phyloP scores from a whole-genome alignment of 1,284 basidiomycete genomes.

The Malassezia nana region DNA sequence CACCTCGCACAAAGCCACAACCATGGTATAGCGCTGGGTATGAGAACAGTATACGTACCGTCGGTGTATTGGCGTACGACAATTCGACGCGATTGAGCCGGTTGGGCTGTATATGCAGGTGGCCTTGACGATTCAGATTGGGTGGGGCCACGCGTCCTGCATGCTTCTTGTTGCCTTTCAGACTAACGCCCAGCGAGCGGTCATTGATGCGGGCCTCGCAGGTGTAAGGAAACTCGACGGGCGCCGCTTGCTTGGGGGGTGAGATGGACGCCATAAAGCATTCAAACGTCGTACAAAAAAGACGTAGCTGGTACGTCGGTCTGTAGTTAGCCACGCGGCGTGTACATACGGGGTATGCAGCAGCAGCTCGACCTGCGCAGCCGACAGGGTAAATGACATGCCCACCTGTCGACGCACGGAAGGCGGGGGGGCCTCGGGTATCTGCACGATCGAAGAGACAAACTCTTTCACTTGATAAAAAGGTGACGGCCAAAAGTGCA shows the following conservation, averaged over 20 bases:
- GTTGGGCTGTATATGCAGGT: slow-evolving; percentile 12
- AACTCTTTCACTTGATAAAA: slow-evolving; percentile 37
- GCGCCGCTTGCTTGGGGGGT: slow-evolving; percentile 10
- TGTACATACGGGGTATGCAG: slow-evolving; percentile 7
- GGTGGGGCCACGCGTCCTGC: slow-evolving; percentile 37
- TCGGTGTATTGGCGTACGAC: slow-evolving; percentile 31
- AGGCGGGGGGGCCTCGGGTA: slow-evolving; percentile 28
- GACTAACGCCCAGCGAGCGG: slow-evolving; percentile 22
- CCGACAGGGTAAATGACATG: slow-evolving; percentile 22
- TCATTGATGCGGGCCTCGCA: slow-evolving; percentile 40
- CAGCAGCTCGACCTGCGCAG: slow-evolving; percentile 23
- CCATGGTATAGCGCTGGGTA: slow-evolving; percentile 20
- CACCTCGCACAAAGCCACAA: slow-evolving; percentile 30
- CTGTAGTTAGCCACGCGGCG: neutral
- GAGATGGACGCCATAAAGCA: slow-evolving; percentile 25
- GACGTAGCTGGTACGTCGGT: slow-evolving; percentile 22
- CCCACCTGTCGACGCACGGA: slow-evolving; percentile 24
- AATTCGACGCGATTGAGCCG: slow-evolving; percentile 35
- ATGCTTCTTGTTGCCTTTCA: slow-evolving; percentile 41
- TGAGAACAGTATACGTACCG: slow-evolving; percentile 1
- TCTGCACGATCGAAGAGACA: slow-evolving; percentile 24
- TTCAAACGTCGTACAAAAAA: slow-evolving; percentile 35
- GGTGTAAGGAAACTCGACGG: slow-evolving; percentile 37
- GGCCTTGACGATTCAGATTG: slow-evolving; percentile 37
- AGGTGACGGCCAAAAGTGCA: slow-evolving; percentile 32